Base-by-base conservation (phyloP, 192 early-diverging fungal genomes). In the Dissophora globulifera region DNA sequence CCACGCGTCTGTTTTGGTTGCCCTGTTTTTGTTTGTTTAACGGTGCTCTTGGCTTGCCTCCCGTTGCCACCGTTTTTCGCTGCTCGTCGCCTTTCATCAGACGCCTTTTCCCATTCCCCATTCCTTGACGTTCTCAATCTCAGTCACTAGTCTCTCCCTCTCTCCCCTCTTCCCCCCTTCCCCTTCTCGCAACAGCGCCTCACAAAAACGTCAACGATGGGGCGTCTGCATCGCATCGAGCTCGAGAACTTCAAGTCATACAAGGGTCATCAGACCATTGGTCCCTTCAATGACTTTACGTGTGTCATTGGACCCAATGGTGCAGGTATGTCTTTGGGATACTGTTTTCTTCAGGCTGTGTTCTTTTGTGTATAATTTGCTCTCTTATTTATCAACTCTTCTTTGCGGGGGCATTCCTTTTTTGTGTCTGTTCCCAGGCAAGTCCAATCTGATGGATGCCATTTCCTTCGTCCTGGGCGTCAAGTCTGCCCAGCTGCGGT, bases 231-330 rank as follows among this genome's bases (percentile, higher is more conserved):
- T 43, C 90, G 92, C 62, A 86, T 99, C 29, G 95, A 97, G 78
- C 84, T 98, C 7, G 91, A 94, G 50, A 97, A 99, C 88, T 99
- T 99, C 92, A 99, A 99, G 85, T 98, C 96, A 8, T 99, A 99
- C 78, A 93, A 94, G 62, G 98, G 98, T 23, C 85, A 84, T 54
- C 96, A 98, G 62, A 85, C 85, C 29, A 97, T 99, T 54, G 98
- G 95, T 1, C 96, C 96, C 20, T 98, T 99, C 79, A 79, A 89
- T 80, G 86, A 94, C 78, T 97, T 99, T 80, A 95, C 96, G 7
- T 91, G 91, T 48, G 91, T 99, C 23, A 96, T 98, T 58, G 98
- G 98, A 8, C 95, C 96, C 16, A 99, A 99, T 81, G 98, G 98
- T 57, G 89, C 94, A 58, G 96, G 93, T 92, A 81, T 10, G 22